These are phyloP conservation scores for Saccharomycopsis schoenii DNA, from an alignment of 805 yeast species.

Conservation along the genomic window DNA sequence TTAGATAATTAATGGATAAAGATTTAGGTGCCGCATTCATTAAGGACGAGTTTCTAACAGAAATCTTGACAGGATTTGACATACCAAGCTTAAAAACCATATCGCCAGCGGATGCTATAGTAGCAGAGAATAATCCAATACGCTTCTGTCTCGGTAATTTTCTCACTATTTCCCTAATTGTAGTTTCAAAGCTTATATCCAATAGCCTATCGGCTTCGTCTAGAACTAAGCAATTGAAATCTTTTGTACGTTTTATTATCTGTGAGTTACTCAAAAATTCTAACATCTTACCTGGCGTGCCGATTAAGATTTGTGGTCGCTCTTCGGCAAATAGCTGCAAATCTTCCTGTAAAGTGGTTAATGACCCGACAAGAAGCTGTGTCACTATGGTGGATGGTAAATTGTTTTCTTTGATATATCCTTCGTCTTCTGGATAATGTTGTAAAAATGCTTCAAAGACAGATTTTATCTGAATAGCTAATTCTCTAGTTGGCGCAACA, in stretches of 20 bases:
- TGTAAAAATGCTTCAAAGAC: conserved; percentile 55
- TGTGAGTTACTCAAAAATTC: conserved; percentile 52
- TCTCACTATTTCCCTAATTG: conserved; percentile 56
- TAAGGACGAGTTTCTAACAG: conserved; percentile 46
- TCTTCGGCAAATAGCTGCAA: conserved; percentile 41
- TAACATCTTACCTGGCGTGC: conserved; percentile 83
- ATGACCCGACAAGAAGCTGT: conserved; percentile 57
- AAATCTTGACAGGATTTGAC: conserved; percentile 83
- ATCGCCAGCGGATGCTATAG: conserved; percentile 74
- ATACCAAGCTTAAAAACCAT: conserved; percentile 75
- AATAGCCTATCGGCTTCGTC: conserved; percentile 92
- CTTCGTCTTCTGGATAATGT: conserved; percentile 41
- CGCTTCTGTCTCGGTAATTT: conserved; percentile 83
- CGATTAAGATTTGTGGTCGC: conserved; percentile 70
- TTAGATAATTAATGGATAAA: conserved; percentile 50
- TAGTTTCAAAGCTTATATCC: conserved; percentile 64
- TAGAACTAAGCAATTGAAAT: conserved; percentile 64
- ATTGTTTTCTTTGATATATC: conserved; percentile 3
- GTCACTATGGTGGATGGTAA: conserved; percentile 31
- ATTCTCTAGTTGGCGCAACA: conserved; percentile 57
- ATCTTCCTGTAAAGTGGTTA: conserved; percentile 61
- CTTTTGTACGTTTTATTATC: conserved; percentile 40
- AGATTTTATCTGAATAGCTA: conserved; percentile 58
- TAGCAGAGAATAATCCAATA: conserved; percentile 91
- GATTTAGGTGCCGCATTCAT: conserved; percentile 47